A percentile compares a stretch with the other conserved stretches of the same genome.
phyloP scores from a whole-genome alignment of 441 rosid genomes.

The Adansonia grandidieri region DNA sequence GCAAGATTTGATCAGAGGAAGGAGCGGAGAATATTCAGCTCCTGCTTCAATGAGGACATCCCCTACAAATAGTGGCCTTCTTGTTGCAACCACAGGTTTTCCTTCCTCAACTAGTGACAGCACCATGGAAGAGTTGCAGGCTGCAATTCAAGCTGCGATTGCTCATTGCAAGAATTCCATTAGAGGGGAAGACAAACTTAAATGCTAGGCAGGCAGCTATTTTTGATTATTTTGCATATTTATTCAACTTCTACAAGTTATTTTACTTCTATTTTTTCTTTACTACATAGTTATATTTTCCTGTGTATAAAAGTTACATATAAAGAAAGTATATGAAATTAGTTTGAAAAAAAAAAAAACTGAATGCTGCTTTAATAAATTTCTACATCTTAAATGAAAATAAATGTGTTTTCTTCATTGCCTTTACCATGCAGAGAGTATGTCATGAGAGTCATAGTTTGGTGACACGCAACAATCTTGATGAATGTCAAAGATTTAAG shows the following conservation, averaged over 20 bases:
- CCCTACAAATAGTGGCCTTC: slow-evolving; percentile 84
- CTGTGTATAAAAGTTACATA: slow-evolving; percentile 37
- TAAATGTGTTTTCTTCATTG: neutral
- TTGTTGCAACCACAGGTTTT: slow-evolving; percentile 46
- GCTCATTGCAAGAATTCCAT: slow-evolving; percentile 97
- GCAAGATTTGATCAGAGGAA: slow-evolving; percentile 51
- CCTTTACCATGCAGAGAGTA: neutral
- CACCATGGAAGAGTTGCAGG: slow-evolving; percentile 94
- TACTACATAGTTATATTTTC: slow-evolving; percentile 5
- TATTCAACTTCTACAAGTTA: slow-evolving; percentile 10
- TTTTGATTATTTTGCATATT: slow-evolving; percentile 13
- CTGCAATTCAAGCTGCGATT: slow-evolving; percentile 97
- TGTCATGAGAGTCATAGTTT: neutral
- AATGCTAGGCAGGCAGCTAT: slow-evolving; percentile 37
- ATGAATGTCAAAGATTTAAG: neutral
- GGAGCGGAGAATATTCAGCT: slow-evolving; percentile 67
- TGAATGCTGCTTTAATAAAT: neutral
- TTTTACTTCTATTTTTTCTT: neutral
- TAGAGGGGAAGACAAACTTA: slow-evolving; percentile 55
- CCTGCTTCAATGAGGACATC: slow-evolving; percentile 92
- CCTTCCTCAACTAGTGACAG: slow-evolving; percentile 63
- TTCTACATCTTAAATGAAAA: slow-evolving; percentile 6
- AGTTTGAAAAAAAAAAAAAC: neutral
- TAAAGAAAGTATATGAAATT: slow-evolving; percentile 2
- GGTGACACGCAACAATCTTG: neutral